Conservation (phyloP, 2,329 filamentous ascomycete species). For the Ophiostoma australiae region DNA sequence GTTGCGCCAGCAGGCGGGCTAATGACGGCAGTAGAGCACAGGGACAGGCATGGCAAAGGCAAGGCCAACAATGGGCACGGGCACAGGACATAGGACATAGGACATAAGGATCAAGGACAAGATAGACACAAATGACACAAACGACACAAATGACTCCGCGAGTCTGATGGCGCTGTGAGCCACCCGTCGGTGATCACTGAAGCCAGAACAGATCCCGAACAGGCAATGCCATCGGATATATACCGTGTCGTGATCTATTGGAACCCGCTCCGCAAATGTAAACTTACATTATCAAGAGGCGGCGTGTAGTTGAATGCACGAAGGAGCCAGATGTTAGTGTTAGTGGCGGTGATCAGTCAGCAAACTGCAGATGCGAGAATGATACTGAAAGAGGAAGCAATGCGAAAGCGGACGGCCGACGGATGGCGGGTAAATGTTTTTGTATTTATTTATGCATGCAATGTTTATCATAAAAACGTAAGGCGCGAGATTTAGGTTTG, state of each 20-base stretch:
- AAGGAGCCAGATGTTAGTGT: not conserved
- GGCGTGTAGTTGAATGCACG: no score
- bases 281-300: not conserved
- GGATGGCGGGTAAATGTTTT: not conserved
- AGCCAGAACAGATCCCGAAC: not conserved
- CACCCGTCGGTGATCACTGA: not conserved
- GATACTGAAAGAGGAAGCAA: not conserved
- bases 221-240: not conserved
- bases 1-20: not conserved
- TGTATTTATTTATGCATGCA: not conserved
- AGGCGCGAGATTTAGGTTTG: not conserved
- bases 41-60: not conserved
- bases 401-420: not conserved
- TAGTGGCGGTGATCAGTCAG: constrained; percentile 7
- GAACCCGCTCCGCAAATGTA: not conserved
- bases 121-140: no score
- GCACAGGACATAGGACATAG: not conserved
- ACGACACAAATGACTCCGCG: no score
- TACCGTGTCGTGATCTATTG: not conserved
- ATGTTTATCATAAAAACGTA: not conserved
- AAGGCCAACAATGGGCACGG: not conserved
- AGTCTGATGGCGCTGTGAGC: not conserved
- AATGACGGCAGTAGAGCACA: not conserved
- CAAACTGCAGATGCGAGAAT: constrained; percentile 5
- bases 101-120: not conserved